Base-by-base conservation (phyloP, 371 early-diverging fungal genomes). In the Mortierella sp. region DNA sequence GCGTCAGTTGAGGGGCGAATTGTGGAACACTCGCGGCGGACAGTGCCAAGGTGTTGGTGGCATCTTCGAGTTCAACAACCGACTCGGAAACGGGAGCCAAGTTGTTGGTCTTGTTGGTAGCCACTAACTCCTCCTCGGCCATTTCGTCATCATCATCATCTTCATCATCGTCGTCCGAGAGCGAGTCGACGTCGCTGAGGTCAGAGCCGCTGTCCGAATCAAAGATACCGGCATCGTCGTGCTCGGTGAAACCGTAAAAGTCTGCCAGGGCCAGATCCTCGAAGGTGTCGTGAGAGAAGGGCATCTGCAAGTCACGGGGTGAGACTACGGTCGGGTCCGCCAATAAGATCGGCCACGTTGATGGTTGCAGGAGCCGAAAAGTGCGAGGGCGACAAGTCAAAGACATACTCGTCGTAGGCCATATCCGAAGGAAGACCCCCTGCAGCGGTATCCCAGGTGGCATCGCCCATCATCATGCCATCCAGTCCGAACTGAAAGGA, bases 341-440 rank as follows among this genome's bases (percentile, higher is more conserved):
- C 77, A 71, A 77, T 77, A 21, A 77, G 34, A 44, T 77, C 77
- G 6, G 77, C 77, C 48, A 70, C 71, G 47, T 77, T 71, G 55
- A 77, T 70, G n/a, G 77, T 72, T 28, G 77, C 42, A 57, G 77
- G 77, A 16, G 70, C 42, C 71, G 52, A 42, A 72, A 77, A 77
- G 60, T 71, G 45, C 28, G 72, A 71, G 9, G 77, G 58, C 19
- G 72, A 42, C 57, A 77, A 71, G 38, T 77, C 77, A 72, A 77
- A 77, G 24, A 77, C 77, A 24, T 72, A 31, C 58, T 77, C 77
- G 57, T 77, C 77, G 48, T 77, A 77, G 31, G 72, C 72, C 47
- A 72, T 57, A 19, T 77, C 72, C 48, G 48, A 31, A 24, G 76
- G 68, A 8, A 75, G n/a, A 2, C 76, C n/a, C 9, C 38, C 42